Evolutionary conservation across 371 early-diverging fungal species (phyloP), one percentile per base, ranked within the genome.

Genomic region (Amoeboaphelidium protococcarum): DNA sequence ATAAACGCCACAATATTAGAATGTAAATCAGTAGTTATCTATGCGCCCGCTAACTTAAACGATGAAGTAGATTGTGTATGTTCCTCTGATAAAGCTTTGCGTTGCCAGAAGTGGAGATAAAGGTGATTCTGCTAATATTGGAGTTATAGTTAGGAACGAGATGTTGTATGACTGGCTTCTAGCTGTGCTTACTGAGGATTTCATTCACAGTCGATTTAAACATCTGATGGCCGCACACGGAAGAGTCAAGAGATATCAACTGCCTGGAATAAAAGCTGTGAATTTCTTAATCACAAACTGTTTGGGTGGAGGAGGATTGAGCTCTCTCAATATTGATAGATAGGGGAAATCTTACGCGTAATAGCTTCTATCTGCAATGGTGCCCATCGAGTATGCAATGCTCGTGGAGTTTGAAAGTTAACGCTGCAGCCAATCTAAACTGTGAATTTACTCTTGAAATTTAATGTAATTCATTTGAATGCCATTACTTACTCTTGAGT

Each of bases 321-420:
- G 70, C 45, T 75, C 77, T 2, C 40, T 75, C 46, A 60, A 66
- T 22, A 52, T 76, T 48, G 79, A 78, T 62, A 64, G 74, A 26
- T 76, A 78, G 53, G 79, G 79, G 46, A 78, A 78, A 52, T 73
- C 76, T 0, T 78, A 69, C 59, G 79, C 72, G 10, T 76, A 76
- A 52, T 60, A 74, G 50, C 58, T 74, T 20, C 54, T 78, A 10
- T 62, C 66, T 26, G 59, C 62, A 0, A 53, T 67, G 41, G 64
- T 31, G 6, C 37, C 37, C 6, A 16, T 31, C n/a, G n/a, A n/a
- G n/a, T n/a, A n/a, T n/a, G n/a, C n/a, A n/a, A n/a, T n/a, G n/a
- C n/a, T n/a, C n/a, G n/a, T n/a, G n/a, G n/a, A n/a, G n/a, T n/a
- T n/a, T n/a, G n/a, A n/a, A n/a, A n/a, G n/a, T n/a, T n/a, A n/a